These are phyloP conservation scores for Lactifluus subvellereus DNA, from an alignment of 768 basidiomycete species.

Conservation along the genomic window DNA sequence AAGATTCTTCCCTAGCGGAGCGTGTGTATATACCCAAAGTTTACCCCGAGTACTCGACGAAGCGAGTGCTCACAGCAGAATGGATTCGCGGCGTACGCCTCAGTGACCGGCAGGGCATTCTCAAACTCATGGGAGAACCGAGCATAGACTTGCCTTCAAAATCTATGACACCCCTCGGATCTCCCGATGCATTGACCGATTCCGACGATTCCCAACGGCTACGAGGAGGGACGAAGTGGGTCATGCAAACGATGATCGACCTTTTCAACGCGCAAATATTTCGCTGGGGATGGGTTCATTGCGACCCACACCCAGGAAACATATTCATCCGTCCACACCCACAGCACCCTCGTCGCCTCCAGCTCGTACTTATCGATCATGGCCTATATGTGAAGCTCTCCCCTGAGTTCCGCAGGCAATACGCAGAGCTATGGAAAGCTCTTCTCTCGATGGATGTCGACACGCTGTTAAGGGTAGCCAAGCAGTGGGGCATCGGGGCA, in stretches of 20 bases:
- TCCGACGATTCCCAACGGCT: constrained; percentile 28
- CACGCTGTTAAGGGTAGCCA: constrained; percentile 46
- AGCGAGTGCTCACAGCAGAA: constrained; percentile 76
- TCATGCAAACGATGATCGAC: constrained; percentile 86
- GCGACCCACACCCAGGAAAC: constrained; percentile 73
- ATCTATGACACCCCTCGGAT: constrained; percentile 15
- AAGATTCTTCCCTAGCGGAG: constrained; percentile 62
- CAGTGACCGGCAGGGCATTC: constrained; percentile 55
- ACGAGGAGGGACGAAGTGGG: constrained; percentile 52
- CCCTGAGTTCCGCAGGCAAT: constrained; percentile 64
- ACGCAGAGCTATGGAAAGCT: constrained; percentile 71
- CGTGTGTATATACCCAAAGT: constrained; percentile 78
- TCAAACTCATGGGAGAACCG: constrained; percentile 52
- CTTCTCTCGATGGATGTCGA: constrained; percentile 53
- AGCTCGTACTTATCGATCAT: constrained; percentile 86
- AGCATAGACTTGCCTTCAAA: constrained; percentile 9
- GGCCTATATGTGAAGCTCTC: constrained; percentile 78
- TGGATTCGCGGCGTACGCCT: constrained; percentile 78
- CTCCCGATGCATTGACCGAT: constrained; percentile 5
- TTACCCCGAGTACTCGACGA: constrained; percentile 64
- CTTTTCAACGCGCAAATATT: constrained; percentile 89
- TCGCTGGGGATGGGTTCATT: constrained; percentile 86
- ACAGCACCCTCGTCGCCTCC: constrained; percentile 38
- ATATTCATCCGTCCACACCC: constrained; percentile 64
- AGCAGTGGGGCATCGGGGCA: constrained; percentile 61